Base-by-base conservation (phyloP, 805 yeast species). In the Wickerhamomyces mucosus region DNA sequence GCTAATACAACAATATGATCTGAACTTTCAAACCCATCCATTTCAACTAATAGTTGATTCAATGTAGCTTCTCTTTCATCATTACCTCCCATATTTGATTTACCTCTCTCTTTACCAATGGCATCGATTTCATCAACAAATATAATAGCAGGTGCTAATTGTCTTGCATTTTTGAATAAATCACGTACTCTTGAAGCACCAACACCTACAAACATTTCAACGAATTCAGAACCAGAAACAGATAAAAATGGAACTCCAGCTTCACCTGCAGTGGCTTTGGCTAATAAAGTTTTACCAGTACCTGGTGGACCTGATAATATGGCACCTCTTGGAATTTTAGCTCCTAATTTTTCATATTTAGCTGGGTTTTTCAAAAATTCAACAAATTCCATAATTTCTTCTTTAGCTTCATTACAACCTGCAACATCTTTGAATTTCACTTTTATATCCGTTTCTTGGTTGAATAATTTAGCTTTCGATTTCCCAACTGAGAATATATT, bases 181-280 rank as follows among this genome's bases (percentile, higher is more conserved):
- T 88, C 96, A 55, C 96, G 81, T 26, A 86, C 96, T 56, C 96
- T 71, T 4, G 89, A 78, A 4, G 96, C 95, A 61, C 96, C 96
- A 17, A 86, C 95, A 60, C 96, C 96, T 15, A 83, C 94, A 64
- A 83, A 86, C 95, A 86, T 86, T 56, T 86, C 95, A n/a, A 85
- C 94, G 45, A 86, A 86, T 54, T 86, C 96, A 11, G 95, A 84
- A 46, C 95, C 96, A 2, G 94, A 80, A 6, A 86, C 95, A 15
- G 92, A 78, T 42, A 75, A 75, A 55, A 86, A 86, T 17, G 96
- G 95, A 31, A 86, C 96, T 31, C 84, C 92, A 2, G 96, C 95
- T 55, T 86, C 96, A 45, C 96, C 96, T 3, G 96, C 96, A 17
- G 96, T 86, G 10, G 96, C 96, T 55, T 82, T 85, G 16, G 96